These are phyloP conservation scores for Ceratocystis lukuohia DNA, from an alignment of 2,329 filamentous ascomycete species.

Conservation along the genomic window DNA sequence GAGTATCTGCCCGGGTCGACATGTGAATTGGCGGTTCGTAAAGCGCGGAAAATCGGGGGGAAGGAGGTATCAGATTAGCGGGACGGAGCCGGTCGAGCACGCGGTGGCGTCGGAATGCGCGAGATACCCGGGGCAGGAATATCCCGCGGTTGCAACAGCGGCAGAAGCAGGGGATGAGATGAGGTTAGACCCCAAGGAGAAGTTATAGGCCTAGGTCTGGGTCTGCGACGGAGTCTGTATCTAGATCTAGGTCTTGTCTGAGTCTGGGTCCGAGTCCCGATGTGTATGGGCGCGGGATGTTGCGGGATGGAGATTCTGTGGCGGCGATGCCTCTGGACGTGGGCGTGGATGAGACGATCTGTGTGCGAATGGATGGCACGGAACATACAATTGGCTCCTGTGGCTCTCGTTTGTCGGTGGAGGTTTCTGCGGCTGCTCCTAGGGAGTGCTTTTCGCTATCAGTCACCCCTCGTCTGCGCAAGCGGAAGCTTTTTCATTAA, in stretches of 20 bases:
- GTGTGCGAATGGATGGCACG: background rate
- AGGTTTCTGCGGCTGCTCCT: background rate
- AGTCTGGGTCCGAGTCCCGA: too few species aligned
- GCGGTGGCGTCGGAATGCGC: background rate
- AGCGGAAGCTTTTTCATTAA: constrained; percentile 6
- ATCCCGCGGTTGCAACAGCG: background rate
- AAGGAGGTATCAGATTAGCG: background rate
- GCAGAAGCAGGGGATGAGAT: background rate
- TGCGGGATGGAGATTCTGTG: background rate
- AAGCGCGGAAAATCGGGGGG: background rate
- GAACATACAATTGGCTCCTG: background rate
- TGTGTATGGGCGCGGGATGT: background rate
- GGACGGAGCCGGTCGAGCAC: background rate
- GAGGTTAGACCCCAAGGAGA: background rate
- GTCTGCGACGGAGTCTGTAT: too few species aligned
- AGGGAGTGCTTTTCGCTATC: background rate
- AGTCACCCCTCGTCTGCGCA: background rate
- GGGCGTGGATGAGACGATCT: too few species aligned
- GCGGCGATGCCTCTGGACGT: background rate
- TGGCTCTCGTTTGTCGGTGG: background rate
- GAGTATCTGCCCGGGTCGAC: background rate
- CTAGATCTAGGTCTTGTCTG: too few species aligned
- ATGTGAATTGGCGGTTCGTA: background rate
- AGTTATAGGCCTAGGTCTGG: too few species aligned
- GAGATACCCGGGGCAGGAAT: background rate